phyloP scores from a whole-genome alignment of 1,139 yeast genomes.

The Barnettozyma hawaiiensis region DNA sequence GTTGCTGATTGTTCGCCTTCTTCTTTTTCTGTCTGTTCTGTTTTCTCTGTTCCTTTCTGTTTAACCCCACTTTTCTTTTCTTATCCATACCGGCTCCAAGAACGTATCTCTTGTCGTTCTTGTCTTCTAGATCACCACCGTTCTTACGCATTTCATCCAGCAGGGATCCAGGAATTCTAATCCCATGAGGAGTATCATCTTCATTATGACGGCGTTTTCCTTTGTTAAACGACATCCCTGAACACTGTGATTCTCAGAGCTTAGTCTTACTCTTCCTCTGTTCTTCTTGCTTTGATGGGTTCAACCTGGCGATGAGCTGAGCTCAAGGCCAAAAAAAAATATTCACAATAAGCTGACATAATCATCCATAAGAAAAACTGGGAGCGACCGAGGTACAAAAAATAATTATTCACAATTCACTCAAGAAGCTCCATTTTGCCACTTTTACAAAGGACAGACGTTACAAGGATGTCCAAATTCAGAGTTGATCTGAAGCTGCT shows the following conservation, averaged over 20 bases:
- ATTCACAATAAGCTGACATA: neutral
- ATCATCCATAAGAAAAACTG: neutral
- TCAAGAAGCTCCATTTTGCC: too few relatives aligned
- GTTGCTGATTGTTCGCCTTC: neutral
- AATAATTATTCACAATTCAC: too few relatives aligned
- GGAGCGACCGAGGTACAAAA: too few relatives aligned
- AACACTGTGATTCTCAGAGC: too few relatives aligned
- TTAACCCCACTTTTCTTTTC: slow-evolving; percentile 33
- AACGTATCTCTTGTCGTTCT: slow-evolving; percentile 33
- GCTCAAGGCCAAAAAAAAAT: neutral
- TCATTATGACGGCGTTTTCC: slow-evolving; percentile 4
- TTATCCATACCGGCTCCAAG: slow-evolving; percentile 18
- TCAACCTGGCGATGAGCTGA: neutral
- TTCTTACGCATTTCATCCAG: slow-evolving; percentile 55
- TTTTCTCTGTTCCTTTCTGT: slow-evolving; percentile 54
- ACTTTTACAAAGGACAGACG: neutral
- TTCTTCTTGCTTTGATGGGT: too few relatives aligned
- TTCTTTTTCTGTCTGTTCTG: slow-evolving; percentile 43
- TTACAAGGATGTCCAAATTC: slow-evolving; percentile 17
- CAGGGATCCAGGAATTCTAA: slow-evolving; percentile 61
- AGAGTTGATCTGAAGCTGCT: slow-evolving; percentile 23
- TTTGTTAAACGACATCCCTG: slow-evolving; percentile 1
- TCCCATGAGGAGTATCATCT: slow-evolving; percentile 37
- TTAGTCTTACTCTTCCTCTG: neutral
- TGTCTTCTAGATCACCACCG: slow-evolving; percentile 35